phyloP scores from a whole-genome alignment of 2,329 filamentous ascomycete species.

The Cephalotrichum gorgonifer region DNA sequence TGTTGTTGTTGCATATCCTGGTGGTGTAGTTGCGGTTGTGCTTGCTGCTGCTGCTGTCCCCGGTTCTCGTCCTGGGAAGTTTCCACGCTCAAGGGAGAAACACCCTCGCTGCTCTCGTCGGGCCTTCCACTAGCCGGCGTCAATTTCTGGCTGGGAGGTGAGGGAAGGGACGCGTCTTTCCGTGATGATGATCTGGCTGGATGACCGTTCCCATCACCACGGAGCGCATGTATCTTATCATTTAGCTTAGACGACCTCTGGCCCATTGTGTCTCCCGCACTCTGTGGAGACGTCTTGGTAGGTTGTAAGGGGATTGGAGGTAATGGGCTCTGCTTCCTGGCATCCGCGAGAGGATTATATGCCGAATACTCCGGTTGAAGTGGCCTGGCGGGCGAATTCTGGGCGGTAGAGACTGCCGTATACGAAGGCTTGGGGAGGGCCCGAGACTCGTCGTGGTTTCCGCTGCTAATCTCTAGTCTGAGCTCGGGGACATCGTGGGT shows the following conservation, averaged over 20 bases:
- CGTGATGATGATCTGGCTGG: background rate
- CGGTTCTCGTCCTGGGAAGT: background rate
- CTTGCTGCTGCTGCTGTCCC: slow-evolving; percentile 7
- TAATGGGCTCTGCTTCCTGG: background rate
- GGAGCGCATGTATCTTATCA: slow-evolving; percentile 1
- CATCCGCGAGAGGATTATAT: background rate
- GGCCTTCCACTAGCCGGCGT: background rate
- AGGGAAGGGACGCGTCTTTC: background rate
- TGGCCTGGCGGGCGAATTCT: slow-evolving; percentile 4
- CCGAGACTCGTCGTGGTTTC: slow-evolving; percentile 17
- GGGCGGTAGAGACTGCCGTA: background rate
- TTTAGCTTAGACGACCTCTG: slow-evolving; percentile 8
- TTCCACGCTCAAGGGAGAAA: slow-evolving; percentile 1
- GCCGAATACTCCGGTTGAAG: background rate
- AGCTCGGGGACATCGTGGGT: slow-evolving; percentile 27
- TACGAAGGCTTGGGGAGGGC: background rate
- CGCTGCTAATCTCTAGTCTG: slow-evolving; percentile 27
- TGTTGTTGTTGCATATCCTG: background rate
- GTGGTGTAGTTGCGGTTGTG: background rate
- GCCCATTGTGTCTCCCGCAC: slow-evolving; percentile 8
- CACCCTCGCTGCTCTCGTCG: background rate
- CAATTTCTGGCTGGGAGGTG: background rate
- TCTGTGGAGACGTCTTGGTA: background rate
- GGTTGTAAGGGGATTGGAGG: background rate
- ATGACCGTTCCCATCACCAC: background rate